A percentile compares a stretch with the other conserved stretches of the same genome.
These are phyloP conservation scores for Monosporascus sp. DNA, from an alignment of 2,329 filamentous ascomycete species.

Conservation along the genomic window DNA sequence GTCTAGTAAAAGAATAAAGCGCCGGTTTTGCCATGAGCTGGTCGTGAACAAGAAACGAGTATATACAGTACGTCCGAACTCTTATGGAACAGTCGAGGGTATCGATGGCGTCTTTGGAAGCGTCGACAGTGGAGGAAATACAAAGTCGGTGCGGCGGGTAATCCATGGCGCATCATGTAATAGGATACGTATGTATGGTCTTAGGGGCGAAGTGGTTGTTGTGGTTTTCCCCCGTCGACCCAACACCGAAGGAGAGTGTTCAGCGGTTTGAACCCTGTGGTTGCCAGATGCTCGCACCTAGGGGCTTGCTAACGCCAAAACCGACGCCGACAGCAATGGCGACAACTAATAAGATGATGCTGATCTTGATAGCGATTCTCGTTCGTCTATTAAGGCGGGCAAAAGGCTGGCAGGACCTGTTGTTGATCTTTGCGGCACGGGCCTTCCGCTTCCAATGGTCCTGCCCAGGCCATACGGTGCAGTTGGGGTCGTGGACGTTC, in stretches of 20 bases:
- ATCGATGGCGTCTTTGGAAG: neutral
- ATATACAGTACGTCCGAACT: neutral
- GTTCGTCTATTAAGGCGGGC: slow-evolving; percentile 48
- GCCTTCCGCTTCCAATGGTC: slow-evolving; percentile 56
- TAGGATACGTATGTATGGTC: neutral
- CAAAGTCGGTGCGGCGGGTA: neutral
- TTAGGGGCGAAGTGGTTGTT: neutral
- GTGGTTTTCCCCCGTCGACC: neutral
- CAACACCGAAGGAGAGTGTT: no score
- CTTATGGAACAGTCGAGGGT: neutral
- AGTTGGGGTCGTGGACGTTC: slow-evolving; percentile 39
- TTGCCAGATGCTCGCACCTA: slow-evolving; percentile 55
- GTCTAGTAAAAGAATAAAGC: neutral
- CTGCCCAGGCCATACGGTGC: slow-evolving; percentile 55
- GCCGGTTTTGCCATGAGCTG: neutral
- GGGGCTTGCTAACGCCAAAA: slow-evolving; percentile 55
- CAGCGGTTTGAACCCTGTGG: slow-evolving; percentile 20
- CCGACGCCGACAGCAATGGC: slow-evolving; percentile 51
- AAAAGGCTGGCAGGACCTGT: slow-evolving; percentile 46
- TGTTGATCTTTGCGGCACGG: slow-evolving; percentile 48
- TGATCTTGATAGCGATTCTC: slow-evolving; percentile 48
- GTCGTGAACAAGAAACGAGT: neutral
- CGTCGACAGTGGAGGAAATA: neutral
- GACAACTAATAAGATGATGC: slow-evolving; percentile 46
- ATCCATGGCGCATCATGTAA: neutral